phyloP scores from a whole-genome alignment of 257 asterid species.

The Nicotiana tabacum region DNA sequence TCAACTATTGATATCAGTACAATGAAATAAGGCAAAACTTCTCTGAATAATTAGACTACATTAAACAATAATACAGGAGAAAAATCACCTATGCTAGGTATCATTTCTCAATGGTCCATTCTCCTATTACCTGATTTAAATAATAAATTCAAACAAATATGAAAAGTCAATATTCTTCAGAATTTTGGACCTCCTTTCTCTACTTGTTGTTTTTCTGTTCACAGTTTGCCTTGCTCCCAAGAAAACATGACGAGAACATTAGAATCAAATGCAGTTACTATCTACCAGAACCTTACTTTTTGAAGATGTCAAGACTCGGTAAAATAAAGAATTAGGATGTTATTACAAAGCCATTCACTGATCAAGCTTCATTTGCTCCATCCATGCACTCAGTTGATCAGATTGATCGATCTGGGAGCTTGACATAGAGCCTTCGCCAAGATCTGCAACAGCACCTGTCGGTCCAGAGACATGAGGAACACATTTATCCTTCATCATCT shows the following conservation, averaged over 20 bases:
- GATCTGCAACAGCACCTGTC: constrained; percentile 26
- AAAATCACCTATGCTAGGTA: constrained; percentile 26
- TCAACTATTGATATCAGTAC: neutral
- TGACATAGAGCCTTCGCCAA: constrained; percentile 27
- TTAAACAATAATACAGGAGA: constrained; percentile 27
- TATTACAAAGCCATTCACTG: constrained; percentile 48
- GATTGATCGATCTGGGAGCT: constrained; percentile 31
- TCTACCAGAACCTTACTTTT: constrained; percentile 25
- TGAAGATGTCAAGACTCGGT: constrained; percentile 21
- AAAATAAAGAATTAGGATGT: constrained; percentile 12
- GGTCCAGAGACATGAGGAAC: constrained; percentile 19
- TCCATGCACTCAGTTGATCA: constrained; percentile 54
- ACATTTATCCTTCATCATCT: constrained; percentile 49
- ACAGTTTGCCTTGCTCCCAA: constrained; percentile 25
- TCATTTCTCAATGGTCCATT: constrained; percentile 25
- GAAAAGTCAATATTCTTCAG: constrained; percentile 18
- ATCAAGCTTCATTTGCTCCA: constrained; percentile 71
- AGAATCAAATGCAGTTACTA: constrained; percentile 21
- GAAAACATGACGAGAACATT: constrained; percentile 28
- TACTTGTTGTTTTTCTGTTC: constrained; percentile 13
- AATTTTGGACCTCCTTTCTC: constrained; percentile 21
- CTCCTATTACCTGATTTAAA: constrained; percentile 32
- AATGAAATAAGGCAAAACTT: neutral
- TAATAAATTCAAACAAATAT: constrained; percentile 29
- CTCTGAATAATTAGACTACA: neutral